These are phyloP conservation scores for Heliamphora pulchella DNA, from an alignment of 179 eudicot genomes.

Conservation along the genomic window DNA sequence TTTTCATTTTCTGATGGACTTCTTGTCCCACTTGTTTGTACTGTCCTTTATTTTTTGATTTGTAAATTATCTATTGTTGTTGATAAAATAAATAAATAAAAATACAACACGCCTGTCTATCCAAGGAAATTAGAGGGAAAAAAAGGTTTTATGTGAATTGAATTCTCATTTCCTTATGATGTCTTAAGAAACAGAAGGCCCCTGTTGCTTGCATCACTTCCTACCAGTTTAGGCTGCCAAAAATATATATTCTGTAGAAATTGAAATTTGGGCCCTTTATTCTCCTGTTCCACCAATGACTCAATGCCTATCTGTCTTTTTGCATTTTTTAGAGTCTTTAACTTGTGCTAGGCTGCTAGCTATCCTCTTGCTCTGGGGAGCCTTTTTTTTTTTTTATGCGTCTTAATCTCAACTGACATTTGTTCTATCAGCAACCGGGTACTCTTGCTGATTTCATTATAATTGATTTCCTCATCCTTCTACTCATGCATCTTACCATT, in stretches of 20 bases:
- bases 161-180: not conserved
- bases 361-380: not conserved
- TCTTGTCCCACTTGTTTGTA: too few species aligned
- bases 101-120: not conserved
- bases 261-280: not conserved
- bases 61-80: too few species aligned
- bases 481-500: not conserved
- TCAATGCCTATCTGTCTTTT: not conserved
- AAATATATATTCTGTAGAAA: not conserved
- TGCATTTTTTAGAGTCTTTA: not conserved
- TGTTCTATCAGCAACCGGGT: not conserved
- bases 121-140: not conserved
- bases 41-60: too few species aligned
- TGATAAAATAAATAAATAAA: too few species aligned
- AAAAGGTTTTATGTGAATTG: not conserved
- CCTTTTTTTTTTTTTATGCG: not conserved
- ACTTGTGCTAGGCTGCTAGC: not conserved
- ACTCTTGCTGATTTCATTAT: not conserved
- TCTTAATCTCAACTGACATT: slow-evolving; percentile 2
- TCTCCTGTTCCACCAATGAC: not conserved
- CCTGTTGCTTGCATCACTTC: not conserved
- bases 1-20: too few species aligned
- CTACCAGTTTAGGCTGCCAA: slow-evolving; percentile 5
- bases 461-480: not conserved
- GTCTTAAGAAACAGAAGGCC: not conserved